A percentile compares a stretch with the other conserved stretches of the same genome.
phyloP scores from a whole-genome alignment of 1,284 basidiomycete species.

The Austropuccinia psidii region DNA sequence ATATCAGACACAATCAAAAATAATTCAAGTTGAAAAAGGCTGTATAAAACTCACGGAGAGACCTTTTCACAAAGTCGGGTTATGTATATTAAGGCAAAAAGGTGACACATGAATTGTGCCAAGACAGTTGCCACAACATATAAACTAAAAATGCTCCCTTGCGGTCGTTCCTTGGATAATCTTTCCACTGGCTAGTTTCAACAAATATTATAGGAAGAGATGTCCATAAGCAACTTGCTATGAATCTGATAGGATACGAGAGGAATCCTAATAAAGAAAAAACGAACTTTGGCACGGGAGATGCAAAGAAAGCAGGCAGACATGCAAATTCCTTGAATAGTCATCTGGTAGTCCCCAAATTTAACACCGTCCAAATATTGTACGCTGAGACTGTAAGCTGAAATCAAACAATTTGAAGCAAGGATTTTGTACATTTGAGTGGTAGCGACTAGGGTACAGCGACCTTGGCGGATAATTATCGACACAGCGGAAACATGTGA shows the following conservation, averaged over 20 bases:
- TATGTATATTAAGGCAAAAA: constrained; percentile 78
- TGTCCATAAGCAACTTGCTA: constrained; percentile 35
- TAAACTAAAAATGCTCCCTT: constrained; percentile 90
- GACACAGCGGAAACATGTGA: constrained; percentile 90
- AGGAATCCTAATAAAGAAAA: not conserved
- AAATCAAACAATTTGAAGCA: constrained; percentile 89
- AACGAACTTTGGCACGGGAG: constrained; percentile 78
- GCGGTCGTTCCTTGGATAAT: constrained; percentile 76
- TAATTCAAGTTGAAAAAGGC: too few relatives aligned
- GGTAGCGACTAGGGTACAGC: constrained; percentile 90
- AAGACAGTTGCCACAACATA: constrained; percentile 85
- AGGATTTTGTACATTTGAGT: constrained; percentile 99
- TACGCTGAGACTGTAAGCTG: constrained; percentile 87
- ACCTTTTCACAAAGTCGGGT: constrained; percentile 67
- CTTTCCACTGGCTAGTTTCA: constrained; percentile 73
- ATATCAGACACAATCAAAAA: not conserved
- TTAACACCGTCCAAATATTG: constrained; percentile 96
- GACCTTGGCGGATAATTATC: constrained; percentile 90
- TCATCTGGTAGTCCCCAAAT: constrained; percentile 73
- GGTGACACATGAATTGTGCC: constrained; percentile 83
- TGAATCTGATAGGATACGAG: not conserved
- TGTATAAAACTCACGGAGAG: constrained; percentile 61
- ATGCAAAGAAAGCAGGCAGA: constrained; percentile 94
- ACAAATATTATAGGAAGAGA: not conserved
- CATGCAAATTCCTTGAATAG: constrained; percentile 65